Evolutionary conservation across 805 yeast species (phyloP).

Genomic region (Candida alai): DNA sequence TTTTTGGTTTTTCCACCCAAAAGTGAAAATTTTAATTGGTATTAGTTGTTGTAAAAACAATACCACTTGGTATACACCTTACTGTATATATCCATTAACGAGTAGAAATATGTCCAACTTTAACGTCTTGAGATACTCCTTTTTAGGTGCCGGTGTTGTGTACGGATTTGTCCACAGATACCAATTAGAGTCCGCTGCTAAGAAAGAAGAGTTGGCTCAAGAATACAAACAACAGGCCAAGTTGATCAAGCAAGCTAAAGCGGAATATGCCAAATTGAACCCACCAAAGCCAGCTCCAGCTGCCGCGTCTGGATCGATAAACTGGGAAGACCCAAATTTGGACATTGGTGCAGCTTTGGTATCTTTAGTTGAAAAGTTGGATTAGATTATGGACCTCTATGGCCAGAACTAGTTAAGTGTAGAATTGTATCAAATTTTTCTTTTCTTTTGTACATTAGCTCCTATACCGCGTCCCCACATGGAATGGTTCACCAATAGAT

Average conservation of each 20-base stretch:
- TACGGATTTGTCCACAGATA: conserved; percentile 88
- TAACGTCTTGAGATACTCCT: conserved; percentile 89
- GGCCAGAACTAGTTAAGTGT: no score
- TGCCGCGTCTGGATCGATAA: conserved; percentile 46
- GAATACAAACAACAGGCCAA: conserved; percentile 64
- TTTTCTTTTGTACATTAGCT: no score
- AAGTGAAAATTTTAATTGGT: no score
- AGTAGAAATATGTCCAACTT: no score
- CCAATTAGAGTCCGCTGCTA: conserved; percentile 57
- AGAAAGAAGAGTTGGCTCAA: conserved; percentile 51
- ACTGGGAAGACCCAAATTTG: conserved; percentile 87
- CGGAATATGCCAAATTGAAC: conserved; percentile 70
- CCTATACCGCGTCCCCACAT: no score
- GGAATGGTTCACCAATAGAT: no score
- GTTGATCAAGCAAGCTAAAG: conserved; percentile 84
- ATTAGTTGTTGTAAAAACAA: no score
- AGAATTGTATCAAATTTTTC: no score
- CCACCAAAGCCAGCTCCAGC: conserved; percentile 35
- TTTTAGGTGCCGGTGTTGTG: conserved; percentile 81
- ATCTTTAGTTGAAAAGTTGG: conserved; percentile 56
- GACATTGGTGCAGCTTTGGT: conserved; percentile 74
- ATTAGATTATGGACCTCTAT: no score
- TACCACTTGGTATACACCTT: no score
- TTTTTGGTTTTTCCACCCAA: no score
- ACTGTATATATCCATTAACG: no score